Base-by-base conservation (phyloP, 768 basidiomycete species). In the Sarcodon aspratus region DNA sequence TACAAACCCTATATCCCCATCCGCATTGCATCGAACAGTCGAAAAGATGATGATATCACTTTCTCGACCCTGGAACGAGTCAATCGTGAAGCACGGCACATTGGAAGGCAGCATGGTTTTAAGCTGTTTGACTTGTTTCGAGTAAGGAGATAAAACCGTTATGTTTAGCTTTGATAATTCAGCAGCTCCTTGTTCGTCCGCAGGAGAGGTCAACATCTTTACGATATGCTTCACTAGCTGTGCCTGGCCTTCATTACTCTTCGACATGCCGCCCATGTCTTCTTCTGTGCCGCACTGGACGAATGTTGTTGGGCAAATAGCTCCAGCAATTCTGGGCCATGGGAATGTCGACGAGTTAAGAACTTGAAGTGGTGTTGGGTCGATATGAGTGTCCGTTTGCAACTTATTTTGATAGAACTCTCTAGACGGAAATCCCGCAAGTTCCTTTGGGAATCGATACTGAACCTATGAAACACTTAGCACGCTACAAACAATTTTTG, bases 21-120 rank as follows among this genome's bases (percentile, higher is more conserved):
- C 67, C 13, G 55, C 67, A 54, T 85, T 84, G 54, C 73, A 76
- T 9, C 81, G 72, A 11, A 84, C 82, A 4, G 78, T 74, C 0
- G 78, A 75, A 57, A 82, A 80, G 21, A 85, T 71, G 42, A 84
- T 68, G 44, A 84, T 68, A 52, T 85, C 82, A 51, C 74, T 76
- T 57, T 84, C 82, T 33, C 81, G 68, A 10, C 81, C 81, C 58
- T 84, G 82, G 56, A 82, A 85, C 0, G 78, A 74, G 55, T 81
- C 79, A 36, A 81, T 69, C 0, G 79, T 81, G 35, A 69, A 75
- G 42, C 64, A 66, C 6, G 64, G 56, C 21, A 68, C 57, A 13
- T 66, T 58, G 40, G 35, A 15, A n/a, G 63, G 57, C 12, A 54
- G 43, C 2, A 59, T 60, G 15, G 66, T 57, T 18, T 71, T 69